Evolutionary conservation across 768 basidiomycete species (phyloP), one percentile per base, ranked within the genome.

Genomic region (Boletus pseudo-olivaceus): DNA sequence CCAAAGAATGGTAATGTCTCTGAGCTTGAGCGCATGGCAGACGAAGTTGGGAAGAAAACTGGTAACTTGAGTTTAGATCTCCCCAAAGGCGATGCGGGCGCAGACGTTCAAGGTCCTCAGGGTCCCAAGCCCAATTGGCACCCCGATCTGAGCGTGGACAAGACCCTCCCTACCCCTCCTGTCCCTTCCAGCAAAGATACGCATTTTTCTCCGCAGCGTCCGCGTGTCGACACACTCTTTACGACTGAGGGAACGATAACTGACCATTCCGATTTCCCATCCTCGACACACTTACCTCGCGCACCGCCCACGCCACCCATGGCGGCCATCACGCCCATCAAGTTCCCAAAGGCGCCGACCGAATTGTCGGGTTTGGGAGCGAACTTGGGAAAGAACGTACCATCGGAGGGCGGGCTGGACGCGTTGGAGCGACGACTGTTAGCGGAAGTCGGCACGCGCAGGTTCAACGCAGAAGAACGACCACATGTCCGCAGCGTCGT

Each of bases 1-100:
- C 65, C 69, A n/a, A 70, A 59, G 45, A 69, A 63, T n/a, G 45
- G 56, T 5, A 65, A 82, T n/a, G 87, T 92, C 7, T 81, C 82
- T 54, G 74, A 78, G 56, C 74, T 92, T 49, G 90, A 92, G 71
- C 77, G 79, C 67, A 83, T 93, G 76, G 89, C 86, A 0, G 85
- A 82, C 32, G 79, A 79, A 52, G 83, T 80, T 1, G 77, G 64
- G 17, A 62, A 57, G 49, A 58, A 59, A 20, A 60, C 57, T 8
- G 44, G 53, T 20, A 62, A 74, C 57, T 60, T 71, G 50, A 69
- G 67, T 43, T 55, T 51, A 47, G 61, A 66, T 58, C 49, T 61
- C 14, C 59, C 57, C 3, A 41, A 61, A 56, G 59, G 58, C 67
- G 55, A 61, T 62, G 62, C 55, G 37, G 53, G 56, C 51, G 58